A percentile compares a stretch with the other conserved stretches of the same genome.
phyloP scores from a whole-genome alignment of 2,329 filamentous ascomycete genomes.

The Colletotrichum camelliae region DNA sequence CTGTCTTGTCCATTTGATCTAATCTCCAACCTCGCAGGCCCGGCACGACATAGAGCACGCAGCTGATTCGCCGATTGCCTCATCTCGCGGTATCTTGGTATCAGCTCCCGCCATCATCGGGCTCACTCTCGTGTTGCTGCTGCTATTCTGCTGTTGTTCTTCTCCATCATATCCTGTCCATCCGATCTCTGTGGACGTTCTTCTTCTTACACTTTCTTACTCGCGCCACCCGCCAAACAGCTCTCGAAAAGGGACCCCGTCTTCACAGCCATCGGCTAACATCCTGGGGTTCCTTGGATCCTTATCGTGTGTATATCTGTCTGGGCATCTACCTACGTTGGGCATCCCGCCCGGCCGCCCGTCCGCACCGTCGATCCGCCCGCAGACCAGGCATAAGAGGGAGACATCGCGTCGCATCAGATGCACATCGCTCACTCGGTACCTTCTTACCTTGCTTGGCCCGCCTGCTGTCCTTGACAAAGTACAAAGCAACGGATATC shows the following conservation, averaged over 20 bases:
- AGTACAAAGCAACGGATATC: background rate
- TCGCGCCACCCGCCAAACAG: background rate
- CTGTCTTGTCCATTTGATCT: slow-evolving; percentile 10
- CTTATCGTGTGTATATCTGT: background rate
- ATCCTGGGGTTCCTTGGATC: background rate
- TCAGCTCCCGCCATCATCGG: slow-evolving; percentile 18
- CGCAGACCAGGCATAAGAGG: background rate
- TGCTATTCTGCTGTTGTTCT: background rate
- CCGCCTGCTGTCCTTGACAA: background rate
- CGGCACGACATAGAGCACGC: background rate
- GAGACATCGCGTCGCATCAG: background rate
- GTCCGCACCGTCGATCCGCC: background rate
- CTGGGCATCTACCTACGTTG: background rate
- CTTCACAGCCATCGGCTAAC: background rate
- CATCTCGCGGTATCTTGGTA: slow-evolving; percentile 16
- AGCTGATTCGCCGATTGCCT: slow-evolving; percentile 10
- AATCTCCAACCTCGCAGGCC: slow-evolving; percentile 16
- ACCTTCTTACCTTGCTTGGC: background rate
- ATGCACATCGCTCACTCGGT: background rate
- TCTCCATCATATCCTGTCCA: background rate
- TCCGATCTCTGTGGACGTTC: background rate
- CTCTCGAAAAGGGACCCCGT: background rate
- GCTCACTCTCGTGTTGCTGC: background rate
- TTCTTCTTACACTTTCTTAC: background rate
- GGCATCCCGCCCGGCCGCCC: background rate